Conservation (phyloP, 257 asterid genomes). For the Gentiana macrophylla region DNA sequence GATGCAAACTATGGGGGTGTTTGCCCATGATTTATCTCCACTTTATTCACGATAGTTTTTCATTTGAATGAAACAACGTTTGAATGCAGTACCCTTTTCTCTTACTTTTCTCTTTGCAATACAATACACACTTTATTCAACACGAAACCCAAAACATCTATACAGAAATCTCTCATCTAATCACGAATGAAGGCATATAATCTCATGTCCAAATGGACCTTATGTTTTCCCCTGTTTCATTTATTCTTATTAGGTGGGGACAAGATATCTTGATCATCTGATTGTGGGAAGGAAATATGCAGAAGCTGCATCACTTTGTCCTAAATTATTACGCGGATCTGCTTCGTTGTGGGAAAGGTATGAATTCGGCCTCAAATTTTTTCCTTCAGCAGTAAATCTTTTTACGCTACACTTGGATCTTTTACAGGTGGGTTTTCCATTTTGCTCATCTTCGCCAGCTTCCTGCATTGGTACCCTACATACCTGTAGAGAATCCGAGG, state of each 20-base stretch:
- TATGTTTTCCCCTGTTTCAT: too few relatives aligned
- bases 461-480: constrained; percentile 91
- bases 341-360: constrained; percentile 99
- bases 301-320: constrained; percentile 94
- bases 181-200: too few relatives aligned
- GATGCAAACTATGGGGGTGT: too few relatives aligned
- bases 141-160: too few relatives aligned
- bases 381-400: constrained; percentile 1
- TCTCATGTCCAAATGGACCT: too few relatives aligned
- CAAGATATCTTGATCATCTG: constrained; percentile 90
- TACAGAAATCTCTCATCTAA: too few relatives aligned
- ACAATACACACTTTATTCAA: too few relatives aligned
- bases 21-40: too few relatives aligned
- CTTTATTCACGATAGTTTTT: too few relatives aligned
- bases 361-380: constrained; percentile 4
- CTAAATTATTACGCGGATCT: constrained; percentile 85
- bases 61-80: too few relatives aligned
- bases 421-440: constrained; percentile 90
- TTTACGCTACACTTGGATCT: constrained; percentile 15
- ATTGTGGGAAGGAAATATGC: constrained; percentile 93
- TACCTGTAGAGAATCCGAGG: constrained; percentile 91
- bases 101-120: too few relatives aligned
- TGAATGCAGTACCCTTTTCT: too few relatives aligned
- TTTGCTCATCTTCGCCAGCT: constrained; percentile 98
- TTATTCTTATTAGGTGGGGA: constrained; percentile 58